phyloP scores from a whole-genome alignment of 2,329 filamentous ascomycete species.

The Lizonia empirigonia region DNA sequence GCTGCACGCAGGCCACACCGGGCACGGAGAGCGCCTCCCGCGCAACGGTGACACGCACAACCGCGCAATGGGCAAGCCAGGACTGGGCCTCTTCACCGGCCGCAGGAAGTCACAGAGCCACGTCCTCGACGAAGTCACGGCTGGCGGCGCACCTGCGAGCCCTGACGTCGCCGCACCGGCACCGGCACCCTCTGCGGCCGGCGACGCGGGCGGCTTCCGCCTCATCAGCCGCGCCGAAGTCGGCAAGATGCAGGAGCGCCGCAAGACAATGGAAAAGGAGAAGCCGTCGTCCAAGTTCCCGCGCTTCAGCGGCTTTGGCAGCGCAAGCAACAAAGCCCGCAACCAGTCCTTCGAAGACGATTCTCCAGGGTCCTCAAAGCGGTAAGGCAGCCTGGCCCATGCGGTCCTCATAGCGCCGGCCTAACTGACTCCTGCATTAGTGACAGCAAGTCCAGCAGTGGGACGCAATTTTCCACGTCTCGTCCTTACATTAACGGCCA shows the following conservation, averaged over 20 bases:
- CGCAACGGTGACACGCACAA: slow-evolving; percentile 6
- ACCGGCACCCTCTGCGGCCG: slow-evolving; percentile 18
- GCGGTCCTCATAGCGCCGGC: slow-evolving; percentile 32
- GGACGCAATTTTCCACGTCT: slow-evolving; percentile 42
- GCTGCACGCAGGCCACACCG: slow-evolving; percentile 25
- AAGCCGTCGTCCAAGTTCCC: slow-evolving; percentile 41
- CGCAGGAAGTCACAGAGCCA: slow-evolving; percentile 48
- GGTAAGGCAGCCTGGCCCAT: slow-evolving; percentile 37
- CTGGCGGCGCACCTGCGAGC: slow-evolving; percentile 21
- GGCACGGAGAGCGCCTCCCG: slow-evolving; percentile 22
- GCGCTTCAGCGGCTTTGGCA: slow-evolving; percentile 42
- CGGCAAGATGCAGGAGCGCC: slow-evolving; percentile 33
- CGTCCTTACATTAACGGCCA: slow-evolving; percentile 46
- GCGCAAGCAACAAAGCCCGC: slow-evolving; percentile 37
- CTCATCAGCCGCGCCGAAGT: slow-evolving; percentile 44
- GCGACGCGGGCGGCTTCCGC: slow-evolving; percentile 41
- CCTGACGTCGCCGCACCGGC: slow-evolving; percentile 21
- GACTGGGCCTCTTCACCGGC: slow-evolving; percentile 39
- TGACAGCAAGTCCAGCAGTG: slow-evolving; percentile 50
- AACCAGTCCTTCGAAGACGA: slow-evolving; percentile 46
- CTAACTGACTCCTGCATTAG: slow-evolving; percentile 40
- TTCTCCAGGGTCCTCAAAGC: slow-evolving; percentile 44
- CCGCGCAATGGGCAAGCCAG: slow-evolving; percentile 38
- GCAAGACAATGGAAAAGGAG: slow-evolving; percentile 39
- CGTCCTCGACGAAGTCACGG: slow-evolving; percentile 36